phyloP scores from a whole-genome alignment of 2,329 filamentous ascomycete genomes.

The Nemania sp. region DNA sequence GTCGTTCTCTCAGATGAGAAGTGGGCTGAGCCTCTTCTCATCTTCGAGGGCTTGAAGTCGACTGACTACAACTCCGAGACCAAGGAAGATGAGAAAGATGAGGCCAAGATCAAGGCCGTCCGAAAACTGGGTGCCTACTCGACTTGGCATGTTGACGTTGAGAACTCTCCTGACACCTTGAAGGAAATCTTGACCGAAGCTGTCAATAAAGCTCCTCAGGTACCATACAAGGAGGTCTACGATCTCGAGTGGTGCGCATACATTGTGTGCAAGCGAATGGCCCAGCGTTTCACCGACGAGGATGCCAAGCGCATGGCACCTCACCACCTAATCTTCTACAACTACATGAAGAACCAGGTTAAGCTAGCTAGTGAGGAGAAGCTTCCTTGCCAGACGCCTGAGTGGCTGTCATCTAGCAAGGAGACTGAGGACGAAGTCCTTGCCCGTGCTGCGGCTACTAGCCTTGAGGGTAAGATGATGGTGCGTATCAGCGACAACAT shows the following conservation, averaged over 20 bases:
- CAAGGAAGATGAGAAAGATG: constrained; percentile 41
- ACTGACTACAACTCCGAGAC: constrained; percentile 44
- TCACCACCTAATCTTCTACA: constrained; percentile 46
- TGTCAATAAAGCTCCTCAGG: constrained; percentile 41
- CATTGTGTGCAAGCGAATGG: constrained; percentile 48
- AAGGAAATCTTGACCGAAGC: constrained; percentile 40
- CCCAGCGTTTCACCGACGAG: constrained; percentile 43
- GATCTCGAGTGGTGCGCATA: constrained; percentile 49
- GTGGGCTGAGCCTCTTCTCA: constrained; percentile 47
- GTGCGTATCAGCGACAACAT: constrained; percentile 49
- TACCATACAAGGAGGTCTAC: constrained; percentile 44
- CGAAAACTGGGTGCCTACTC: constrained; percentile 46
- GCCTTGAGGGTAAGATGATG: constrained; percentile 49
- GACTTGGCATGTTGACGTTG: constrained; percentile 47
- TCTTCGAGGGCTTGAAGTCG: constrained; percentile 48
- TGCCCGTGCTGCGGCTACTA: constrained; percentile 42
- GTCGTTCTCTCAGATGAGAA: constrained; percentile 48
- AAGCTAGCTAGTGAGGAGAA: constrained; percentile 43
- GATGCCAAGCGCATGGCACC: constrained; percentile 45
- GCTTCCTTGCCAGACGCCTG: constrained; percentile 45
- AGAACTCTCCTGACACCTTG: constrained; percentile 44
- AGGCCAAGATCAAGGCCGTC: constrained; percentile 43
- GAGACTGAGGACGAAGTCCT: constrained; percentile 45
- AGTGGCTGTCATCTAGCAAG: constrained; percentile 44
- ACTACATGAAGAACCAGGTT: constrained; percentile 48